phyloP scores from a whole-genome alignment of 2,329 filamentous ascomycete genomes.

The Cladorrhinum sp. region DNA sequence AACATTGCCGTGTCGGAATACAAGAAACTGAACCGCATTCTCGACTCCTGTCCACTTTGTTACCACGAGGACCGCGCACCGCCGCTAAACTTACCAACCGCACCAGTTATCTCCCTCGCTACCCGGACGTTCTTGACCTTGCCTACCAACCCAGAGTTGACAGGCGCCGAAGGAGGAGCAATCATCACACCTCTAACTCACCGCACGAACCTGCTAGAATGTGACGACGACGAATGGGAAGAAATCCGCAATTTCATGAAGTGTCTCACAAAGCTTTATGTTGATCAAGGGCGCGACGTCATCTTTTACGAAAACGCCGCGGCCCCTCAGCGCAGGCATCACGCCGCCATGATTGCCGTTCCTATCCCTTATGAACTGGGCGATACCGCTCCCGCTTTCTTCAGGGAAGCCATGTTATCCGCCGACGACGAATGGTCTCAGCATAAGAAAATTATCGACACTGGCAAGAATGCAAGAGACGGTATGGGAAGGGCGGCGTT shows the following conservation, averaged over 20 bases:
- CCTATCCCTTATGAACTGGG: constrained; percentile 90
- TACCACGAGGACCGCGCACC: constrained; percentile 77
- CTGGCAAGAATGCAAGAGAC: constrained; percentile 59
- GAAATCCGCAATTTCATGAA: constrained; percentile 99
- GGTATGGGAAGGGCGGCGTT: constrained; percentile 81
- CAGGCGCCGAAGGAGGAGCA: constrained; percentile 66
- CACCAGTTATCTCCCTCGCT: constrained; percentile 80
- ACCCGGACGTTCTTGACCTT: constrained; percentile 87
- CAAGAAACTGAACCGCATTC: constrained; percentile 80
- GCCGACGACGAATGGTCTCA: constrained; percentile 93
- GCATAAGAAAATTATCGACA: constrained; percentile 93
- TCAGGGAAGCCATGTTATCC: constrained; percentile 86
- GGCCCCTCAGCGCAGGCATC: constrained; percentile 69
- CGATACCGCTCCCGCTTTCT: constrained; percentile 89
- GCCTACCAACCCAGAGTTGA: constrained; percentile 84
- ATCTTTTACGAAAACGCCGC: constrained; percentile 98
- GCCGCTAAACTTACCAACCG: constrained; percentile 66
- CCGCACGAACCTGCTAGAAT: constrained; percentile 86
- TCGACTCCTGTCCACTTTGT: constrained; percentile 87
- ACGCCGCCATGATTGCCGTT: constrained; percentile 82
- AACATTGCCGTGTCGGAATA: constrained; percentile 85
- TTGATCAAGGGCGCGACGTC: constrained; percentile 86
- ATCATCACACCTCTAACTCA: constrained; percentile 89
- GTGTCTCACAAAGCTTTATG: constrained; percentile 87
- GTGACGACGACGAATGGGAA: constrained; percentile 99